phyloP scores from a whole-genome alignment of 768 basidiomycete species.

The Pleurotus sapidus region DNA sequence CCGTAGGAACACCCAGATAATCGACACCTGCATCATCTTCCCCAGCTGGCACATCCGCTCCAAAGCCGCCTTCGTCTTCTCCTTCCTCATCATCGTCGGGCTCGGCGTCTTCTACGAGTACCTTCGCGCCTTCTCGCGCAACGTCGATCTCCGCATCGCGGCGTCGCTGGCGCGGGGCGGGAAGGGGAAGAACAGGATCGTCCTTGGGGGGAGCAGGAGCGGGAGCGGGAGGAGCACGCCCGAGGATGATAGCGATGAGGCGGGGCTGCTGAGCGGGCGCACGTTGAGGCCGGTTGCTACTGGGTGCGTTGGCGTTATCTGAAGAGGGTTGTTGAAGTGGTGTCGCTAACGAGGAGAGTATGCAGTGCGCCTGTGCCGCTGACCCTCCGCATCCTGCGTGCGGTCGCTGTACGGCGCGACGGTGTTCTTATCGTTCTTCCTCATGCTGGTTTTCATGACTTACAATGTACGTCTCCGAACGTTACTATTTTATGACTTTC shows the following conservation, averaged over 20 bases:
- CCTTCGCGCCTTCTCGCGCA: conserved; percentile 59
- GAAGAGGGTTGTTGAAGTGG: background rate
- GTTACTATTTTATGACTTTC: background rate
- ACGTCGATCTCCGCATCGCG: conserved; percentile 59
- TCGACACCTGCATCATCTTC: conserved; percentile 83
- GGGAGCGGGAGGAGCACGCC: conserved; percentile 39
- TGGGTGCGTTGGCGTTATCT: conserved; percentile 38
- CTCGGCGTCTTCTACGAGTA: conserved; percentile 82
- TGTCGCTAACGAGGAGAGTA: background rate
- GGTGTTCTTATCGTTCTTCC: conserved; percentile 81
- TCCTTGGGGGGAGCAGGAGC: conserved; percentile 9
- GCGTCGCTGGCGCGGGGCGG: conserved; percentile 46
- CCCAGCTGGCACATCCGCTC: conserved; percentile 71
- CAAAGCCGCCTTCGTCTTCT: conserved; percentile 53
- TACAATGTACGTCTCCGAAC: conserved; percentile 69
- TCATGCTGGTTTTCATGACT: conserved; percentile 97
- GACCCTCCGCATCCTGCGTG: conserved; percentile 52
- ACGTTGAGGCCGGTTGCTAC: conserved; percentile 27
- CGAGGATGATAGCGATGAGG: conserved; percentile 44
- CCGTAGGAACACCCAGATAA: conserved; percentile 70
- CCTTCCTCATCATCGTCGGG: conserved; percentile 59
- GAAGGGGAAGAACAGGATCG: conserved; percentile 28
- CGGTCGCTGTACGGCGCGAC: conserved; percentile 70
- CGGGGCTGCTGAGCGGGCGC: conserved; percentile 51
- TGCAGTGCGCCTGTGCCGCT: conserved; percentile 49